Evolutionary conservation across 2,329 filamentous ascomycete genomes (phyloP).

Genomic region (Xylaria sp.): DNA sequence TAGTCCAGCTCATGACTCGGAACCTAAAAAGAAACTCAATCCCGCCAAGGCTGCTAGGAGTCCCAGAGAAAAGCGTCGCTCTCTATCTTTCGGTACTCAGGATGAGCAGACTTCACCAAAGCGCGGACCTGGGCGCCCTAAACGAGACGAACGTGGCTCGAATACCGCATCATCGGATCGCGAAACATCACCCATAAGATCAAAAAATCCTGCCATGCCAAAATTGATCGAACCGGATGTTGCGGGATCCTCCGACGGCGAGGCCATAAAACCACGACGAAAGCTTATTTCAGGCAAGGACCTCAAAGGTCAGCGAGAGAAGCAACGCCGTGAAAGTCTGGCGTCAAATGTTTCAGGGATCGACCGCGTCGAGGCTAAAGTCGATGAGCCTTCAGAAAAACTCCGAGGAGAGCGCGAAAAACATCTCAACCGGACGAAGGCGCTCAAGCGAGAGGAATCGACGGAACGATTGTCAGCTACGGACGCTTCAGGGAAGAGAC

Average conservation of each 20-base stretch:
- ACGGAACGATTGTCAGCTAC: constrained; percentile 64
- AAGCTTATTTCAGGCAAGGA: constrained; percentile 74
- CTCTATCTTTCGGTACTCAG: constrained; percentile 56
- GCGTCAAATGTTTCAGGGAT: constrained; percentile 66
- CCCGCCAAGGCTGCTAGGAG: constrained; percentile 54
- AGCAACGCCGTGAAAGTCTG: constrained; percentile 68
- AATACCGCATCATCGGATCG: constrained; percentile 63
- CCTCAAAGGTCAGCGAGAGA: constrained; percentile 68
- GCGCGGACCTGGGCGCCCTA: constrained; percentile 63
- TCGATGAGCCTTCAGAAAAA: constrained; percentile 63
- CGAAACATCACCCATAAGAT: constrained; percentile 61
- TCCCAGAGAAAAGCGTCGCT: constrained; percentile 62
- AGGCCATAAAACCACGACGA: constrained; percentile 67
- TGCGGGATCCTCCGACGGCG: constrained; percentile 65
- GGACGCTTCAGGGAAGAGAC: constrained; percentile 67
- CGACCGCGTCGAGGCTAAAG: constrained; percentile 62
- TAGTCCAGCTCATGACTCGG: constrained; percentile 61
- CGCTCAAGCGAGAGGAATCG: constrained; percentile 70
- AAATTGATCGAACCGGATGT: constrained; percentile 66
- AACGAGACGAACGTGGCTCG: constrained; percentile 64
- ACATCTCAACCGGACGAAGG: constrained; percentile 69
- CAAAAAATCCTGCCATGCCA: constrained; percentile 61
- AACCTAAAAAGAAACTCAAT: constrained; percentile 57
- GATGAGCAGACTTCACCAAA: constrained; percentile 63
- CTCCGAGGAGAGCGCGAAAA: constrained; percentile 61